Percentiles rank a stretch among this genome's conserved stretches.
phyloP scores from a whole-genome alignment of 2,329 filamentous ascomycete genomes.

The Ophiostoma ips region DNA sequence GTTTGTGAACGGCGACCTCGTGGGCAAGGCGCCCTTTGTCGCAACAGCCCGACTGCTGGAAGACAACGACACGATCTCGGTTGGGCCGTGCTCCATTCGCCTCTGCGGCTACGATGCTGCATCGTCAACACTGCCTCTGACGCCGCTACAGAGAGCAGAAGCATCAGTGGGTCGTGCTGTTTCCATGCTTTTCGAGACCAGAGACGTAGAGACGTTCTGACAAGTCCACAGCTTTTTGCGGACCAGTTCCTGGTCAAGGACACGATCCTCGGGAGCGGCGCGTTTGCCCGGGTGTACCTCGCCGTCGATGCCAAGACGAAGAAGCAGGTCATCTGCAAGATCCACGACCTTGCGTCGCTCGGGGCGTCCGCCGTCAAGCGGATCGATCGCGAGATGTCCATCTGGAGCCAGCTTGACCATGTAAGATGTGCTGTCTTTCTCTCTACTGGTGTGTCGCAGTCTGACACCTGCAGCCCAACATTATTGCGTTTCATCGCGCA shows the following conservation, averaged over 20 bases:
- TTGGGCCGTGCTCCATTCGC: conserved; percentile 23
- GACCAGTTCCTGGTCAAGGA: conserved; percentile 33
- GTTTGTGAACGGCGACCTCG: conserved; percentile 31
- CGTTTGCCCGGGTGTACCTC: conserved; percentile 38
- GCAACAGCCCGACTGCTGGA: conserved; percentile 33
- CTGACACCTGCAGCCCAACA: conserved; percentile 32
- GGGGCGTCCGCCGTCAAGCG: conserved; percentile 20
- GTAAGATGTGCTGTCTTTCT: conserved; percentile 20
- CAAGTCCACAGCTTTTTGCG: conserved; percentile 28
- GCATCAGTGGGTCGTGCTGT: conserved; percentile 17
- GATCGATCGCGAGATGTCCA: conserved; percentile 35
- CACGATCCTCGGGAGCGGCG: conserved; percentile 38
- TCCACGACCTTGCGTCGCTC: conserved; percentile 35
- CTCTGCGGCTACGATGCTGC: conserved; percentile 18
- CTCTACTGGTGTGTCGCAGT: background rate
- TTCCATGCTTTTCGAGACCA: background rate
- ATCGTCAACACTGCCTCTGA: conserved; percentile 13
- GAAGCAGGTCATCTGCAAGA: conserved; percentile 55
- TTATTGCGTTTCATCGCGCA: conserved; percentile 37
- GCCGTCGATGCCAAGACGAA: conserved; percentile 36
- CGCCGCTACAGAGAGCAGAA: conserved; percentile 21
- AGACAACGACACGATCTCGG: conserved; percentile 34
- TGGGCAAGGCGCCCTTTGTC: conserved; percentile 26
- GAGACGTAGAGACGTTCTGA: background rate
- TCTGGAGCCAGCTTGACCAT: conserved; percentile 39